phyloP scores from a whole-genome alignment of 2,329 filamentous ascomycete genomes.

The Scedosporium apiospermum region DNA sequence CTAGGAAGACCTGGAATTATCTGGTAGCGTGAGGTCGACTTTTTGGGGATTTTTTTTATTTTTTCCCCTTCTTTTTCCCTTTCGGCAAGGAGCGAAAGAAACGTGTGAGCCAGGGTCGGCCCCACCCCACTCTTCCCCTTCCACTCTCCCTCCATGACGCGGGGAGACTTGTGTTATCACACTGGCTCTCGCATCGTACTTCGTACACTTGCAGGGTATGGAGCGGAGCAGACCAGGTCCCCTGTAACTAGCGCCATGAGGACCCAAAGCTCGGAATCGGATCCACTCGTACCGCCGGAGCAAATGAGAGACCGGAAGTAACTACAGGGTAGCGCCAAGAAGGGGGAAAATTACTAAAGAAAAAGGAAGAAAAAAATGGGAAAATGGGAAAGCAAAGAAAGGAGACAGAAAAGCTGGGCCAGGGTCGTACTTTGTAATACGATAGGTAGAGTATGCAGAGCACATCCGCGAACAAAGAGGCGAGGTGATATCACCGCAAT shows the following conservation, averaged over 20 bases:
- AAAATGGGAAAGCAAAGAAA: neutral
- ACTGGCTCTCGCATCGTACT: too few species aligned
- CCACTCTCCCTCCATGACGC: neutral
- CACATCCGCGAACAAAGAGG: neutral
- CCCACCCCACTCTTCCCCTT: neutral
- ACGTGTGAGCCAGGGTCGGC: neutral
- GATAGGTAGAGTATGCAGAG: neutral
- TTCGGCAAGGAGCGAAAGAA: neutral
- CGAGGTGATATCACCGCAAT: neutral
- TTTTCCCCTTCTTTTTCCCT: neutral
- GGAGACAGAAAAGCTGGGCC: neutral
- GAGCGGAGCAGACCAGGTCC: neutral
- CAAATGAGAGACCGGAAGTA: neutral
- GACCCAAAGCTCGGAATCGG: neutral
- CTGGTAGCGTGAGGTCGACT: neutral
- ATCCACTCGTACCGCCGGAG: neutral
- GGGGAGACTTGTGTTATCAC: too few species aligned
- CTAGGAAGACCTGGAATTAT: neutral
- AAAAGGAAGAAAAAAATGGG: neutral
- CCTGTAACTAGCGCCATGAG: neutral
- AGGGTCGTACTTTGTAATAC: too few species aligned
- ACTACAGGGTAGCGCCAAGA: neutral
- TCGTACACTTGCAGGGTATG: neutral
- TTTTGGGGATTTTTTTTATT: neutral
- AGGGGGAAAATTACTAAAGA: neutral